These are phyloP conservation scores for Brassica incana DNA, from an alignment of 345 rosid species.

Conservation along the genomic window DNA sequence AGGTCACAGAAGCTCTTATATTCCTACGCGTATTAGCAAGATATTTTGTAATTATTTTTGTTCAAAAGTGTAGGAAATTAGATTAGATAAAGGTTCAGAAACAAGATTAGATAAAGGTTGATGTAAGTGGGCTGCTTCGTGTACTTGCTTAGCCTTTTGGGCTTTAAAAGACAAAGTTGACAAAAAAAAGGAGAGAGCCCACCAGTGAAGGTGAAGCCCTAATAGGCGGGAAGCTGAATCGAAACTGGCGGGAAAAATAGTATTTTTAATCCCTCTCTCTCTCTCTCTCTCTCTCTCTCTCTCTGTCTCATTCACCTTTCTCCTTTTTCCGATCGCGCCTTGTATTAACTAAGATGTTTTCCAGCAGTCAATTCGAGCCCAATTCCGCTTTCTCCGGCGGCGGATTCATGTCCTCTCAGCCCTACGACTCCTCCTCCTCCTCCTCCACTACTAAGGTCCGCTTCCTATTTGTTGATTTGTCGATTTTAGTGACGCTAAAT, in stretches of 20 bases:
- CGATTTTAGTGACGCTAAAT: neutral
- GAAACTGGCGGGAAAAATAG: neutral
- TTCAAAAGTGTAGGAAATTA: too few relatives aligned
- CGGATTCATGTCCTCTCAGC: conserved; percentile 70
- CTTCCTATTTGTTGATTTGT: neutral
- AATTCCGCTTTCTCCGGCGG: conserved; percentile 53
- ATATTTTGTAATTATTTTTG: too few relatives aligned
- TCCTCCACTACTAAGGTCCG: conserved; percentile 51
- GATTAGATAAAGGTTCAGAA: too few relatives aligned
- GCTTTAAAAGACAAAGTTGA: too few relatives aligned
- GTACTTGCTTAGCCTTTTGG: too few relatives aligned
- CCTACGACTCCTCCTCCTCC: conserved; percentile 50
- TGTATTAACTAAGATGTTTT: conserved; percentile 48
- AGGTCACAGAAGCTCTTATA: too few relatives aligned
- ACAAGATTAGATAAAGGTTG: too few relatives aligned
- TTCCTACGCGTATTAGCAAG: too few relatives aligned
- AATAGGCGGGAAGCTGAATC: neutral
- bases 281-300: too few relatives aligned
- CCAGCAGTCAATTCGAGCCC: conserved; percentile 70
- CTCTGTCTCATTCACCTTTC: neutral
- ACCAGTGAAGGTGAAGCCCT: neutral
- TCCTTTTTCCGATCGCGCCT: neutral
- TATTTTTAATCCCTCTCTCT: neutral
- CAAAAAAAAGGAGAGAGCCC: neutral
- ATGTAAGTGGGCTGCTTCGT: too few relatives aligned